Evolutionary conservation across 306 rosid species (phyloP).

Genomic region (Mimosa bimucronata): DNA sequence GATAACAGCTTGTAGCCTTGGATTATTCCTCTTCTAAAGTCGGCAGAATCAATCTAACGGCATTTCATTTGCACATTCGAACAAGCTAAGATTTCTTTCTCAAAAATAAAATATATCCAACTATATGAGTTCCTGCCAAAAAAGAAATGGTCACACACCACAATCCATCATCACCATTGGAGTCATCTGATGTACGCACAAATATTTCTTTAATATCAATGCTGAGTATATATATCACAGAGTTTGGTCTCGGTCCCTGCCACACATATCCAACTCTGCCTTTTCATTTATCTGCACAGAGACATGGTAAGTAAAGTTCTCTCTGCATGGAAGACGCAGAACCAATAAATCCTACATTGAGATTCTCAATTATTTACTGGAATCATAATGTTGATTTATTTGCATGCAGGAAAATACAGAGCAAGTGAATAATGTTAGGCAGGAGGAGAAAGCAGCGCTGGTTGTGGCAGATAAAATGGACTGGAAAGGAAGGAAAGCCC

Average conservation of each 20-base stretch:
- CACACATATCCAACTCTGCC: conserved; percentile 18
- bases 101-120: background rate
- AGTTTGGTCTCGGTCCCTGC: conserved; percentile 27
- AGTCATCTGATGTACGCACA: background rate
- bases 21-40: background rate
- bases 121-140: conserved; percentile 1
- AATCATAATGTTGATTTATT: background rate
- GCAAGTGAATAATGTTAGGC: conserved; percentile 6
- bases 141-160: conserved; percentile 31
- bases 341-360: background rate
- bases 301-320: conserved; percentile 55
- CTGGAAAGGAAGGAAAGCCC: conserved; percentile 89
- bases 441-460: conserved; percentile 48
- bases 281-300: conserved; percentile 25
- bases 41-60: conserved; percentile 34
- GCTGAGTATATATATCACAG: conserved; percentile 37
- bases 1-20: too few relatives aligned
- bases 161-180: background rate
- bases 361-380: background rate
- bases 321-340: background rate
- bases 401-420: conserved; percentile 57
- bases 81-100: background rate
- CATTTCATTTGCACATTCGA: conserved; percentile 32
- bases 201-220: conserved; percentile 12
- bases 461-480: conserved; percentile 76